Base-by-base conservation (phyloP, 1,139 yeast species). In the Diutina rugosa region DNA sequence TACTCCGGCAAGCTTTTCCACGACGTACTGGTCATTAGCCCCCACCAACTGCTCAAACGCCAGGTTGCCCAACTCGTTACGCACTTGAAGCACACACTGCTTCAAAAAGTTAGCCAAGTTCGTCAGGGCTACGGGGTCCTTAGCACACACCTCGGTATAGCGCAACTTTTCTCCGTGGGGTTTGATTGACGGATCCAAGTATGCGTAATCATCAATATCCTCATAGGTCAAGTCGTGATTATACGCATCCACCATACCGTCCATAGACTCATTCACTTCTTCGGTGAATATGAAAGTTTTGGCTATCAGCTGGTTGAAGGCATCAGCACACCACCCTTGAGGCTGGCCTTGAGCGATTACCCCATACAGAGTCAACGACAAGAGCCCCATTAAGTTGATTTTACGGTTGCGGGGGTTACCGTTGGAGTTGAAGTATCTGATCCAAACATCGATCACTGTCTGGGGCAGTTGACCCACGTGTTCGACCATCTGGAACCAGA, bases 321-420 rank as follows among this genome's bases (percentile, higher is more conserved):
- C 44, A 7, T n/a, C 44, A 2, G 41, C 53, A 32, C 53, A 30
- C 53, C 53, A 49, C 9, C 44, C 44, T 16, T n/a, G 16, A 10
- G 32, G 7, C 6, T 49, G 41, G 9, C 51, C 21, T 38, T 29
- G 51, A 18, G 53, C n/a, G 16, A 30, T 10, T 2, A 71, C 63
- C 1, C 69, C 70, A 55, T 62, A 61, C 4, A 65, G 61, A 0
- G 67, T 66, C 57, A 80, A 67, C 45, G 81, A 75, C 26, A 84
- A 74, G 16, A 81, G 70, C 1, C 84, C 96, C 60, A 88, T 68
- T 6, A 84, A 71, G 62, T 76, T 85, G 62, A 81, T 73, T 65
- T 87, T 87, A 61, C 80, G 81, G 62, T 79, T 81, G 60, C 85
- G 73, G 6, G 95, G 91, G 63, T 82, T 85, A 8, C 87, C 86